Percentiles rank a stretch among this genome's conserved stretches.
These are phyloP conservation scores for Solanum hybrid DNA, from an alignment of 305 asterid species.

Conservation along the genomic window DNA sequence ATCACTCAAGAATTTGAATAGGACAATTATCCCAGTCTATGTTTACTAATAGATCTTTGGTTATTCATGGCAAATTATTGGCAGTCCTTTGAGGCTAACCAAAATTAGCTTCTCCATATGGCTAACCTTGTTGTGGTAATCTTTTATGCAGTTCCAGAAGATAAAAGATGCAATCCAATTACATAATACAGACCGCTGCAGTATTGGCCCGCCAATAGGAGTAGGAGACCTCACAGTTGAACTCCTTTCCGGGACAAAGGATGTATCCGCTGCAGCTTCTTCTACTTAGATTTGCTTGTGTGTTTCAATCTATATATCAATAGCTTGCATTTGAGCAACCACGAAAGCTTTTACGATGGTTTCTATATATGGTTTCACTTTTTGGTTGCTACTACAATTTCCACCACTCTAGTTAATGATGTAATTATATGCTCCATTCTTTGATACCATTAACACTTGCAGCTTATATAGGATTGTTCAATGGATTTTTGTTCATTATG, in stretches of 20 bases:
- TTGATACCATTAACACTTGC: not conserved
- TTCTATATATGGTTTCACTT: slow-evolving; percentile 16
- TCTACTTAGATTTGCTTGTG: slow-evolving; percentile 20
- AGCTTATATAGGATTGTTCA: not conserved
- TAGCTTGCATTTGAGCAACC: slow-evolving; percentile 4
- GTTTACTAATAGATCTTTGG: not conserved
- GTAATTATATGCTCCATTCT: not conserved
- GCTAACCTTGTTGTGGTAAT: not conserved
- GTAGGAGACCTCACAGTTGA: slow-evolving; percentile 63
- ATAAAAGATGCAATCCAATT: slow-evolving; percentile 71
- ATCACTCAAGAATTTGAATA: not conserved
- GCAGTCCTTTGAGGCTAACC: not conserved
- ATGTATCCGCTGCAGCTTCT: slow-evolving; percentile 36
- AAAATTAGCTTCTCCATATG: not conserved
- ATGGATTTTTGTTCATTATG: not conserved
- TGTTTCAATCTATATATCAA: not conserved
- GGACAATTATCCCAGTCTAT: not conserved
- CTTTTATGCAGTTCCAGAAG: slow-evolving; percentile 55
- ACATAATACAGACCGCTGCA: slow-evolving; percentile 88
- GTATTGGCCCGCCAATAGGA: slow-evolving; percentile 84
- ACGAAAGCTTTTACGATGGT: not conserved
- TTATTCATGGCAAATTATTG: not conserved
- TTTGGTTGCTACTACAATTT: slow-evolving; percentile 1
- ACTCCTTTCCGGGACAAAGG: slow-evolving; percentile 37
- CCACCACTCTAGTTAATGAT: slow-evolving; percentile 3